Conservation (phyloP, 345 rosid genomes). For the Litchi chinensis region DNA sequence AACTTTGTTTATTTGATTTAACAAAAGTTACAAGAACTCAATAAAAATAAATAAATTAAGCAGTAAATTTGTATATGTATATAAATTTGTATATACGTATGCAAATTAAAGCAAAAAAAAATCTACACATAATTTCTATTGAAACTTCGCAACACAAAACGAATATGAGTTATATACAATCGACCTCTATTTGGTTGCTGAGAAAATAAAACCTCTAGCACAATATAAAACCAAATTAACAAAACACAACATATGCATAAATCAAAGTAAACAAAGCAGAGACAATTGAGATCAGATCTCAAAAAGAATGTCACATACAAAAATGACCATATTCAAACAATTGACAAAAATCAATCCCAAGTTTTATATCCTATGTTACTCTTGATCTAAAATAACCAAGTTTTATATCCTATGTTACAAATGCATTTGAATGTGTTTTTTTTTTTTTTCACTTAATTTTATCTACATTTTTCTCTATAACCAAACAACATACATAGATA, state of each 20-base stretch:
- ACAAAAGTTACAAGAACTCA: neutral
- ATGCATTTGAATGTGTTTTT: too few species aligned
- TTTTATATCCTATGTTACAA: too few species aligned
- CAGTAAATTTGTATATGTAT: neutral
- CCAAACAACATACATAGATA: neutral
- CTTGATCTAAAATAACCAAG: neutral
- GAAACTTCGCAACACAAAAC: neutral
- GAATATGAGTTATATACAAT: neutral
- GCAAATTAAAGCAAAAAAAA: too few species aligned
- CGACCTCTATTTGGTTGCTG: neutral
- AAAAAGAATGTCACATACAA: neutral
- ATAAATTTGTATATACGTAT: neutral
- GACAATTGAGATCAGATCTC: neutral
- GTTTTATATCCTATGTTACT: neutral
- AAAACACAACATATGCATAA: neutral
- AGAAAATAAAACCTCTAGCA: neutral
- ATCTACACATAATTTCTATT: neutral
- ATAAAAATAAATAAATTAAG: too few species aligned
- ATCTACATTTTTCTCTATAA: neutral
- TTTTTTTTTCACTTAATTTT: neutral
- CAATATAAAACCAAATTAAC: neutral
- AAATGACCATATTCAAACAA: neutral
- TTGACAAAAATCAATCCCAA: neutral
- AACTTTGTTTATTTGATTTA: neutral
- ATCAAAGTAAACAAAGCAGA: neutral